Evolutionary conservation across 2,329 filamentous ascomycete genomes (phyloP), one percentile per base, ranked within the genome.

Genomic region (Balansia obtecta): DNA sequence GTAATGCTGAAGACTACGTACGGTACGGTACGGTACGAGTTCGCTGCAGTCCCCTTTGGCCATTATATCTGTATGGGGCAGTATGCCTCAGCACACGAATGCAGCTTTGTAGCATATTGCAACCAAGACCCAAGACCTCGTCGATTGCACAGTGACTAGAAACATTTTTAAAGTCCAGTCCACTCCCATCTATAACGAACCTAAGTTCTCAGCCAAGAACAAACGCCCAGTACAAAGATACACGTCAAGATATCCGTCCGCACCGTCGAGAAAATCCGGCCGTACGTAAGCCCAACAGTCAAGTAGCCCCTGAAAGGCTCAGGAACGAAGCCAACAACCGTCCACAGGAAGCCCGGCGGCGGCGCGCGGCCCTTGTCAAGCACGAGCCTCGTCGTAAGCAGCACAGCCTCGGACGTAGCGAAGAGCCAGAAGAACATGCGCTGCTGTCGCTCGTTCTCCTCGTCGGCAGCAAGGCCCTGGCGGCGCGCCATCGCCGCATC

Each of bases 351-450:
- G 3, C 85, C 84, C 27, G 71, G 67, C 3, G 77, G 77, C 53
- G 77, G 77, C 44, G 76, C 63, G 39, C 70, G 65, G 22, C 76
- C 76, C 57, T 78, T 79, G 58, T 88, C 85, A 48, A 88, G 61
- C 57, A 88, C 80, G 63, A 84, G 86, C 22, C 86, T 73, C 32
- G 78, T 82, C 1, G 80, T 84, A 55, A 91, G 79, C 55, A 91
- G 70, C 49, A 87, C 63, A 11, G 87, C 74, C 68, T 93, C 86
- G 33, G 80, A 82, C 0, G 86, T 88, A 6, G 85, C 83, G 62
- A 91, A 93, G n/a, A 86, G 75, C 71, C 82, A 88, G 66, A 91
- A 89, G 66, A 89, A 83, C 20, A 67, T 48, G 45, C 54, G 59
- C 55, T 61, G 65, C 42, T 60, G 64, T 46, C 57, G 62, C 52